phyloP scores from a whole-genome alignment of 768 basidiomycete species.

The Suillus americanus region DNA sequence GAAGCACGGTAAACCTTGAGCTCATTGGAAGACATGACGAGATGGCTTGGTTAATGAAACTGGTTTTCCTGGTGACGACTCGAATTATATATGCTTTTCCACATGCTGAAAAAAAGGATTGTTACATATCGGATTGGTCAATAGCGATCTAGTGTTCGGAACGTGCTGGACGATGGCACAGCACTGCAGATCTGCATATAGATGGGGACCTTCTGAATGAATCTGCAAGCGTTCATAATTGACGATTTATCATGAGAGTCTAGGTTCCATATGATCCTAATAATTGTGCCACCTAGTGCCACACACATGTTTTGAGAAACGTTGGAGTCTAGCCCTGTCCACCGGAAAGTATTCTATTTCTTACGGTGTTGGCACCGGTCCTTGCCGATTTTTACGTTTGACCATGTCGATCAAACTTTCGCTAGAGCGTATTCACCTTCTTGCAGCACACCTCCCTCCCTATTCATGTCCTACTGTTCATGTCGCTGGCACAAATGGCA shows the following conservation, averaged over 20 bases:
- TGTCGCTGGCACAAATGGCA: conserved; percentile 95
- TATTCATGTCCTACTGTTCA: conserved; percentile 85
- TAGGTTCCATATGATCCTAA: not conserved
- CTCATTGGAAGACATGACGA: conserved; percentile 17
- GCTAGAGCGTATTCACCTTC: conserved; percentile 53
- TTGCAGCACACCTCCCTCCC: conserved; percentile 54
- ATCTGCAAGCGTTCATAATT: not conserved
- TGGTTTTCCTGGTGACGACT: not conserved
- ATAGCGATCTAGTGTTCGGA: not conserved
- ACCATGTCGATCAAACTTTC: conserved; percentile 68
- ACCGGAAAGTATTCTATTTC: no score
- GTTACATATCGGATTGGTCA: not conserved
- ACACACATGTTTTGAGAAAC: not conserved
- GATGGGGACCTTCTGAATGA: not conserved
- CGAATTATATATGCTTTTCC: not conserved
- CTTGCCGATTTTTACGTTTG: not conserved
- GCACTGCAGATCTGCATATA: not conserved
- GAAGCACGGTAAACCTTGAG: conserved; percentile 15
- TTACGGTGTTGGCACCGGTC: no score
- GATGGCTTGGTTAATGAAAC: not conserved
- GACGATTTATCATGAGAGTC: not conserved
- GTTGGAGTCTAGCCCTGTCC: not conserved
- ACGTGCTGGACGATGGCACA: not conserved
- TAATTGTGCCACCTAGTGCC: not conserved
- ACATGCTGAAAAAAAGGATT: not conserved